Evolutionary conservation across 1,284 basidiomycete species (phyloP).

Genomic region (Sanghuangporus weigelae): DNA sequence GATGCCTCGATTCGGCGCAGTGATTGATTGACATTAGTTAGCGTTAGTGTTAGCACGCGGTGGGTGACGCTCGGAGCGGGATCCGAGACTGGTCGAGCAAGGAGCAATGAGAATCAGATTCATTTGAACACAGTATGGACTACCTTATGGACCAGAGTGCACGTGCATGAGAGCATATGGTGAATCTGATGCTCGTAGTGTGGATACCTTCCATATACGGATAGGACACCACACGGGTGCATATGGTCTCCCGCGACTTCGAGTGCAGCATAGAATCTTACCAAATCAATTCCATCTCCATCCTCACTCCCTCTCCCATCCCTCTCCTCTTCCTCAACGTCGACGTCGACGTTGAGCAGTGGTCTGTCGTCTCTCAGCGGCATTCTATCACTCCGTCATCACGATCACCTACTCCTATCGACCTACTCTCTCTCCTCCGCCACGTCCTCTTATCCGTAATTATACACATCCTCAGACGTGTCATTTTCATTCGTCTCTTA

Average conservation of each 20-base stretch:
- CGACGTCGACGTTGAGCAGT: background rate
- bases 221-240: background rate
- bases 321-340: background rate
- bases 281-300: background rate
- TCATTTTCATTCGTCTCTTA: conserved; percentile 14
- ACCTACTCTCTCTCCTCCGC: conserved; percentile 19
- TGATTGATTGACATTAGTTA: no score
- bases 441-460: conserved; percentile 11
- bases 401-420: background rate
- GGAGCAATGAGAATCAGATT: no score
- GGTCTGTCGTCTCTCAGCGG: background rate
- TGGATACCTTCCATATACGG: background rate
- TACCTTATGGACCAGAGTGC: no score
- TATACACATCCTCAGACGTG: background rate
- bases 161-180: no score
- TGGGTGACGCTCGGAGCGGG: no score
- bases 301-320: background rate
- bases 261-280: background rate
- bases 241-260: background rate
- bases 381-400: background rate
- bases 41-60: no score
- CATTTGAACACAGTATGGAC: no score
- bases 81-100: no score
- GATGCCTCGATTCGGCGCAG: no score
- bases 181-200: no score